Percentiles rank a stretch among this genome's conserved stretches.
Conservation (phyloP, 805 yeast species). For the Candida nemodendra region DNA sequence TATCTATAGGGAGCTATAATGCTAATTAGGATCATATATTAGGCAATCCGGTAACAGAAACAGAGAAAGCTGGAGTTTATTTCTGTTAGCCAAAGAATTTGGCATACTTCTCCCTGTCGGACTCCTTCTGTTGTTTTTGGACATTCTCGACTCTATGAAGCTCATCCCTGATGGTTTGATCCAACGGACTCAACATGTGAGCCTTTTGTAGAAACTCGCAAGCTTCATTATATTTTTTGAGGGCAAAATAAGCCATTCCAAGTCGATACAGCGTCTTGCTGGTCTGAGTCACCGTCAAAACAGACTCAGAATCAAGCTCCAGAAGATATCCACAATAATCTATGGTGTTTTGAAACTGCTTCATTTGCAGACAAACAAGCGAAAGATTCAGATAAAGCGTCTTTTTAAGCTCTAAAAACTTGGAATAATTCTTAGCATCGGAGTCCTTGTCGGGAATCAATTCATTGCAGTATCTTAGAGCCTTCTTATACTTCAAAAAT, state of each 20-base stretch:
- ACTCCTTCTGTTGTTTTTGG: slow-evolving; percentile 43
- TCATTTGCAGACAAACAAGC: slow-evolving; percentile 48
- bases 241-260: slow-evolving; percentile 34
- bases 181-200: slow-evolving; percentile 41
- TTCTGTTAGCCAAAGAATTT: slow-evolving; percentile 50
- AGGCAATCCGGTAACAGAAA: too few relatives aligned
- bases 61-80: neutral
- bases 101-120: slow-evolving; percentile 55
- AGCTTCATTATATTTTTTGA: slow-evolving; percentile 51
- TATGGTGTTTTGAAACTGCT: slow-evolving; percentile 47
- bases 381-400: slow-evolving; percentile 58
- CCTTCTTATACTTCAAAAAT: slow-evolving; percentile 59
- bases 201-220: slow-evolving; percentile 47
- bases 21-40: too few relatives aligned
- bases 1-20: too few relatives aligned
- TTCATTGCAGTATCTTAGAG: slow-evolving; percentile 69
- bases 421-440: slow-evolving; percentile 49
- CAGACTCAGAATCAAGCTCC: slow-evolving; percentile 41
- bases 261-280: slow-evolving; percentile 30
- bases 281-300: slow-evolving; percentile 24
- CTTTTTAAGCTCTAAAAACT: slow-evolving; percentile 51
- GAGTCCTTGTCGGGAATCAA: slow-evolving; percentile 67
- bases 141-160: slow-evolving; percentile 39
- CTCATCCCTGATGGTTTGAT: slow-evolving; percentile 47
- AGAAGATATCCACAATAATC: slow-evolving; percentile 56